Evolutionary conservation across 2,329 filamentous ascomycete species (phyloP).

Genomic region (Sporothrix pallida): DNA sequence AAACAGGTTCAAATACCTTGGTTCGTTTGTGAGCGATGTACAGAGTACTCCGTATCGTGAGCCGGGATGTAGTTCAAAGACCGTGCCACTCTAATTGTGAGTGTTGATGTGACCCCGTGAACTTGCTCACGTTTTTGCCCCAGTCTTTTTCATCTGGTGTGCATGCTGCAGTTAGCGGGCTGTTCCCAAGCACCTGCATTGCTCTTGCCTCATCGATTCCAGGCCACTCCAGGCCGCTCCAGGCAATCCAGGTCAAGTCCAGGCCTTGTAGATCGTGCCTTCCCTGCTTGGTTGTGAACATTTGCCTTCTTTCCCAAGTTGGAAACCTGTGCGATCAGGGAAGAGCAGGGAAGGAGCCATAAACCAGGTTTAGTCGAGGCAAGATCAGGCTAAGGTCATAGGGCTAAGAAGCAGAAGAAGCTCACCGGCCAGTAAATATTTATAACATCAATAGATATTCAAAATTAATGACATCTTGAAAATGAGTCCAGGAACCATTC

Average conservation of each 20-base stretch:
- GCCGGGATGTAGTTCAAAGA: too few species aligned
- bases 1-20: background rate
- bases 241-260: background rate
- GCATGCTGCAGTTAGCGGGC: too few species aligned
- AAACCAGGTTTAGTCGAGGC: too few species aligned
- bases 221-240: background rate
- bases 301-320: constrained; percentile 17
- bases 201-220: too few species aligned
- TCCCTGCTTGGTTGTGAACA: background rate
- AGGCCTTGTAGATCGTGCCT: background rate
- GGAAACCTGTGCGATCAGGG: constrained; percentile 17
- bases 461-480: background rate
- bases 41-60: too few species aligned
- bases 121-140: constrained; percentile 13
- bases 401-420: background rate
- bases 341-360: background rate
- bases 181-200: too few species aligned
- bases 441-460: background rate
- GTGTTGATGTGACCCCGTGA: too few species aligned
- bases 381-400: too few species aligned
- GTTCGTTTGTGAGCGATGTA: too few species aligned
- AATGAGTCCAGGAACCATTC: background rate
- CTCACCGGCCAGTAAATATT: background rate
- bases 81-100: too few species aligned
- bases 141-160: too few species aligned